A percentile compares a stretch with the other conserved stretches of the same genome.
phyloP scores from a whole-genome alignment of 192 early-diverging fungal genomes.

The Powellomyces hirtus region DNA sequence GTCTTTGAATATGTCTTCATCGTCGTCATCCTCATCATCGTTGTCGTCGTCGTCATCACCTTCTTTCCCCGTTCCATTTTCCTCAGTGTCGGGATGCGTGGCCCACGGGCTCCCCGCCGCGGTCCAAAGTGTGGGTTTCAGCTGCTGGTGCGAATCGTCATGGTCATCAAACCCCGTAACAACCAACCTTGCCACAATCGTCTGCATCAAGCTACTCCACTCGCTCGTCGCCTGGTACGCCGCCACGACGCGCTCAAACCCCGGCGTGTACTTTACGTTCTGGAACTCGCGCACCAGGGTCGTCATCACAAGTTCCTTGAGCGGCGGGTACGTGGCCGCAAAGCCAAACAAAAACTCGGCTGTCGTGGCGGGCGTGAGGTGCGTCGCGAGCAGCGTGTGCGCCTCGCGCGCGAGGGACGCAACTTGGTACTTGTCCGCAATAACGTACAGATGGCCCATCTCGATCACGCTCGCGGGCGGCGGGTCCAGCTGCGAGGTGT shows the following conservation, averaged over 20 bases:
- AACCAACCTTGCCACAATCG: neutral
- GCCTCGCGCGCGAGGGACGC: neutral
- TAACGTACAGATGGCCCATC: slow-evolving; percentile 1
- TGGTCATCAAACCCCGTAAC: neutral
- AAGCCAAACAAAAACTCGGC: neutral
- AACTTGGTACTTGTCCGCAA: slow-evolving; percentile 5
- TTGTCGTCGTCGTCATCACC: neutral
- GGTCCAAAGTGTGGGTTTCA: neutral
- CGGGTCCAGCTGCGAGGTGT: neutral
- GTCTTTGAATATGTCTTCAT: neutral
- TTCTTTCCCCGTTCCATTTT: neutral
- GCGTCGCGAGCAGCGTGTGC: neutral
- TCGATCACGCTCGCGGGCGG: neutral
- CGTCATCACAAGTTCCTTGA: neutral
- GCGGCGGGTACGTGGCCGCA: neutral
- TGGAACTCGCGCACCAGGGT: neutral
- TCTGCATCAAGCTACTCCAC: neutral
- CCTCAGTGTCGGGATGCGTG: neutral
- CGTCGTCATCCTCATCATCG: neutral
- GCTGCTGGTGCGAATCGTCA: neutral
- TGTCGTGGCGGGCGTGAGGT: neutral
- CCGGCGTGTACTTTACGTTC: neutral
- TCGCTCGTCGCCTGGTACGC: neutral
- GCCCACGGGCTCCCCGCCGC: neutral
- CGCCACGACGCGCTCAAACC: neutral